Evolutionary conservation across 2,329 filamentous ascomycete genomes (phyloP).

Genomic region (Diaporthe batatas): DNA sequence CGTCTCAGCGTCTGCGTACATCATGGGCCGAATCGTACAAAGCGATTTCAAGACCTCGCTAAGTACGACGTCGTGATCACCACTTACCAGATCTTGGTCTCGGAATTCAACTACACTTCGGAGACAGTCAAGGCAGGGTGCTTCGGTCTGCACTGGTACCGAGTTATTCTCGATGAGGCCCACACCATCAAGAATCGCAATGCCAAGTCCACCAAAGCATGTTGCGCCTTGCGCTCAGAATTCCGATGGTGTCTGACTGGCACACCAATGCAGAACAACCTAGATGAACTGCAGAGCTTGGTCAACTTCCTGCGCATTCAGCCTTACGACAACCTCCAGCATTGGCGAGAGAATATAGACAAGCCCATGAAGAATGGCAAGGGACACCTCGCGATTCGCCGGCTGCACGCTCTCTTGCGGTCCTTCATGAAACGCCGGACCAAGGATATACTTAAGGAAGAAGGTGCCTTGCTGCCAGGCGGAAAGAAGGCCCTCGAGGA

Average conservation of each 20-base stretch:
- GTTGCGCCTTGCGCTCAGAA: slow-evolving; percentile 84
- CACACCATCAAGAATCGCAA: slow-evolving; percentile 99
- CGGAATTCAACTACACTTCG: slow-evolving; percentile 82
- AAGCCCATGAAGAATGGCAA: slow-evolving; percentile 89
- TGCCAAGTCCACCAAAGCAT: slow-evolving; percentile 93
- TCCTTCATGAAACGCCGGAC: slow-evolving; percentile 99
- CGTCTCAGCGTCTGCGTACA: slow-evolving; percentile 87
- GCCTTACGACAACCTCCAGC: slow-evolving; percentile 86
- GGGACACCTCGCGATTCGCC: slow-evolving; percentile 88
- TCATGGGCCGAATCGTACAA: slow-evolving; percentile 88
- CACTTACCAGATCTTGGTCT: slow-evolving; percentile 95
- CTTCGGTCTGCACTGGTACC: slow-evolving; percentile 94
- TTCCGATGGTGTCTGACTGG: slow-evolving; percentile 97
- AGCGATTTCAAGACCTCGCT: slow-evolving; percentile 80
- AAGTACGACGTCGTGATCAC: slow-evolving; percentile 96
- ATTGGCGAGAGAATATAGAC: slow-evolving; percentile 94
- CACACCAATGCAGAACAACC: slow-evolving; percentile 97
- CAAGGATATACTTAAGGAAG: slow-evolving; percentile 94
- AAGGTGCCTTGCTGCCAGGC: slow-evolving; percentile 83
- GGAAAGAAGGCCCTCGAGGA: slow-evolving; percentile 67
- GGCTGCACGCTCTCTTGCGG: slow-evolving; percentile 85
- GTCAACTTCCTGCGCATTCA: slow-evolving; percentile 93
- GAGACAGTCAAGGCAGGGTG: slow-evolving; percentile 80
- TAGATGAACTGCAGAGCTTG: slow-evolving; percentile 94
- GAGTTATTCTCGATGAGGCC: slow-evolving; percentile 94